Base-by-base conservation (phyloP, 306 rosid genomes). In the Morella rubra region DNA sequence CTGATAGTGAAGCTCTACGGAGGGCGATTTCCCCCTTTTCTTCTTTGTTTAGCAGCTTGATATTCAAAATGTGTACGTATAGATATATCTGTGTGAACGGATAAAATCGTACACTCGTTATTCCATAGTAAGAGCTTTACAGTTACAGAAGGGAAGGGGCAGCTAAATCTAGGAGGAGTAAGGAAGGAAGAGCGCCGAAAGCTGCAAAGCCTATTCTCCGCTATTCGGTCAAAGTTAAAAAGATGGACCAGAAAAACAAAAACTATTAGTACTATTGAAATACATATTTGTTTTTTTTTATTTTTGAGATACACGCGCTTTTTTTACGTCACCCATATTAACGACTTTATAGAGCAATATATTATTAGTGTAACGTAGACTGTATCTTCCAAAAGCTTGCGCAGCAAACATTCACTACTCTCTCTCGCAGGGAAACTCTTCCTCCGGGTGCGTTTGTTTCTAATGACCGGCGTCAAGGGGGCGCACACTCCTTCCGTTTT, bases 181-280 rank as follows among this genome's bases (percentile, higher is more conserved):
- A 77, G 58, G 60, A 66, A 69, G 44, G 44, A 69, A 73, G 72
- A 77, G 87, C 86, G 90, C 93, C 97, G 92, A 92, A 93, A 90
- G 93, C 87, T 88, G 91, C 85, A 69, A 8, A 77, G 86, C 77
- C 44, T 83, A 62, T 73, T 53, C 70, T 44, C 65, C 41, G 51
- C 14, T 52, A 11, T 81, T 76, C 85, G 66, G 92, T 87, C 93
- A 88, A 85, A 84, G 84, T 79, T 73, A 24, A 74, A 84, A 81
- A 82, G 90, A 81, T 84, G 73, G 83, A 40, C 64, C 54, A 83
- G 47, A 59, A 12, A 76, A 71, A 32, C 73, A 67, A 67, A 75
- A 69, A 22, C 40, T 55, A 19, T 9, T 22, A 9, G 32, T 10
- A 1, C 2, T 19, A 1, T 22, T n/a, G 11, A 58, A 4, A 19